Evolutionary conservation across 2,329 filamentous ascomycete species (phyloP).

Genomic region (Talaromyces verruculosus): DNA sequence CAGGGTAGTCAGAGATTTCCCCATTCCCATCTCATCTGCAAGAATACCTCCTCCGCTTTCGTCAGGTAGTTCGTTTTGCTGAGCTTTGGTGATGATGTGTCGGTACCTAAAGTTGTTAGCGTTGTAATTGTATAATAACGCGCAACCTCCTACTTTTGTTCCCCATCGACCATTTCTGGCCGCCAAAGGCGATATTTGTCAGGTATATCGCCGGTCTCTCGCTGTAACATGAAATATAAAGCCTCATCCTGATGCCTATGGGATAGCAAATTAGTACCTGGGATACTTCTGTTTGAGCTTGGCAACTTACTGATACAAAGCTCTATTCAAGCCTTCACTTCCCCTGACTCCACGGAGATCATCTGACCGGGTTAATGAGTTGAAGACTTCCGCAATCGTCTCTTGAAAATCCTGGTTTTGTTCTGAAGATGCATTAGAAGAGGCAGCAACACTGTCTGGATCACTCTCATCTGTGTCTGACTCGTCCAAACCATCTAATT

Average conservation of each 20-base stretch:
- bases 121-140: not conserved
- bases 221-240: slow-evolving; percentile 15
- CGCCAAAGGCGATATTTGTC: slow-evolving; percentile 32
- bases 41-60: slow-evolving; percentile 51
- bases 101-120: slow-evolving; percentile 30
- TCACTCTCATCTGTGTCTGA: slow-evolving; percentile 4
- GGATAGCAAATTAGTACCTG: not conserved
- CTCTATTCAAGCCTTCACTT: slow-evolving; percentile 12
- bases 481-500: not conserved
- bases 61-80: slow-evolving; percentile 20
- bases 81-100: slow-evolving; percentile 44
- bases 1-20: slow-evolving; percentile 57
- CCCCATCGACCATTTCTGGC: slow-evolving; percentile 25
- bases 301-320: slow-evolving; percentile 8
- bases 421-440: not conserved
- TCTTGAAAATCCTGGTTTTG: slow-evolving; percentile 3
- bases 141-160: slow-evolving; percentile 24
- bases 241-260: slow-evolving; percentile 15
- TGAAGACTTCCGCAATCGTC: slow-evolving; percentile 6
- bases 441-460: not conserved
- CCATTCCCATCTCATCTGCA: slow-evolving; percentile 63
- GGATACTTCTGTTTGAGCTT: not conserved
- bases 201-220: slow-evolving; percentile 32
- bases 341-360: slow-evolving; percentile 11
- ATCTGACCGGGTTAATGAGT: slow-evolving; percentile 3